Evolutionary conservation across 371 early-diverging fungal genomes (phyloP).

Genomic region (Amoeboaphelidium occidentale): DNA sequence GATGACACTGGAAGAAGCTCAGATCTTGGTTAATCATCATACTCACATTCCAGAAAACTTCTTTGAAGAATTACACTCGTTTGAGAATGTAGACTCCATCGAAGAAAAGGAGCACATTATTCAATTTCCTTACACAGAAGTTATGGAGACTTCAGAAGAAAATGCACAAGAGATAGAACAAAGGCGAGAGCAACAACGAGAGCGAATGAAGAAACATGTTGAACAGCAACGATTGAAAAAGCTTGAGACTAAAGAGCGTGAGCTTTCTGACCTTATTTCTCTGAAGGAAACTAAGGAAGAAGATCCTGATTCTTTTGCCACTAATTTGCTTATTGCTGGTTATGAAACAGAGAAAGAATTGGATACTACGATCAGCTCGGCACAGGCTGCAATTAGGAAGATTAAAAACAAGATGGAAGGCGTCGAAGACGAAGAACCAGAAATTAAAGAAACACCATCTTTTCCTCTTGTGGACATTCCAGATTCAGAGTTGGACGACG

Average conservation of each 20-base stretch:
- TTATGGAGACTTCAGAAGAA: slow-evolving; percentile 43
- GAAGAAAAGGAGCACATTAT: slow-evolving; percentile 29
- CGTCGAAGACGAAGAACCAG: slow-evolving; percentile 33
- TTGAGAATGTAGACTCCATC: slow-evolving; percentile 26
- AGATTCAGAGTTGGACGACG: slow-evolving; percentile 46
- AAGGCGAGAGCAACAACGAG: slow-evolving; percentile 35
- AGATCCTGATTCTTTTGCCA: slow-evolving; percentile 2
- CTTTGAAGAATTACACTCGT: slow-evolving; percentile 11
- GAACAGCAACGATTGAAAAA: slow-evolving; percentile 54
- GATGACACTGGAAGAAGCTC: slow-evolving; percentile 39
- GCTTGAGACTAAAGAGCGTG: slow-evolving; percentile 12
- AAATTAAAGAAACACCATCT: slow-evolving; percentile 41
- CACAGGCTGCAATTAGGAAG: slow-evolving; percentile 27
- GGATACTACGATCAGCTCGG: slow-evolving; percentile 9
- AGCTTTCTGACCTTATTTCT: slow-evolving; percentile 1
- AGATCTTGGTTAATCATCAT: slow-evolving; percentile 6
- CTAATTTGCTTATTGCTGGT: not conserved
- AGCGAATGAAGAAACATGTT: slow-evolving; percentile 44
- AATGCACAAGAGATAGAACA: slow-evolving; percentile 14
- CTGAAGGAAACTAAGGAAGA: not conserved
- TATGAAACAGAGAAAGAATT: slow-evolving; percentile 8
- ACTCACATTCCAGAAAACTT: slow-evolving; percentile 4
- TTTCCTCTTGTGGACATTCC: slow-evolving; percentile 51
- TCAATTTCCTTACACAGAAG: slow-evolving; percentile 45
- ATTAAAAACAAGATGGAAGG: slow-evolving; percentile 38